Evolutionary conservation across 345 rosid genomes (phyloP).

Genomic region (Lagerstroemia speciosa): DNA sequence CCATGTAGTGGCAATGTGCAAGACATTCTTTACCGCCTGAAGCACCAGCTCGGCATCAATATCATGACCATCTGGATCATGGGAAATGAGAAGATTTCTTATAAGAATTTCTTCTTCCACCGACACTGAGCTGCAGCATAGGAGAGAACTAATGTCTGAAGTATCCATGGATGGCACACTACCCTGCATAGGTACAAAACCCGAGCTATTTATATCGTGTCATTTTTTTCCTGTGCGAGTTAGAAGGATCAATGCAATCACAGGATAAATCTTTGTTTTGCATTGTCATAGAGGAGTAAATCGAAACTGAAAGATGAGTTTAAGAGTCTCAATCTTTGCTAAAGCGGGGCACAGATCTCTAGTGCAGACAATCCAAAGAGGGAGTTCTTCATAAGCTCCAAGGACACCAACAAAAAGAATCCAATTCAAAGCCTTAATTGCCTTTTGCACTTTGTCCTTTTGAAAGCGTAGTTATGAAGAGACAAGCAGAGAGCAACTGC

Average conservation of each 20-base stretch:
- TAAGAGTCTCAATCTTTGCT: neutral
- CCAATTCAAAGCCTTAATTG: neutral
- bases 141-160: neutral
- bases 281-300: neutral
- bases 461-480: neutral
- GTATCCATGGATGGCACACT: neutral
- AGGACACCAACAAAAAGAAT: neutral
- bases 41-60: slow-evolving; percentile 56
- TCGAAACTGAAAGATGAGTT: neutral
- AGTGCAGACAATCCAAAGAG: neutral
- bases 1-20: slow-evolving; percentile 29
- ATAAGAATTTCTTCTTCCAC: slow-evolving; percentile 40
- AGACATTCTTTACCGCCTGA: slow-evolving; percentile 44
- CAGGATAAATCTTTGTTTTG: neutral
- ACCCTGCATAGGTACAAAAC: neutral
- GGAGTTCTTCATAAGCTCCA: no score
- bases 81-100: slow-evolving; percentile 44
- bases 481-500: neutral
- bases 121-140: neutral
- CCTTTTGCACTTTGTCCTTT: neutral
- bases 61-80: slow-evolving; percentile 70
- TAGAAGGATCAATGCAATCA: neutral
- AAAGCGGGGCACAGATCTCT: neutral
- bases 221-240: neutral
- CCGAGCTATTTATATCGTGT: neutral